These are phyloP conservation scores for Babesia caballi DNA, from an alignment of 169 alveolate species.

Conservation along the genomic window DNA sequence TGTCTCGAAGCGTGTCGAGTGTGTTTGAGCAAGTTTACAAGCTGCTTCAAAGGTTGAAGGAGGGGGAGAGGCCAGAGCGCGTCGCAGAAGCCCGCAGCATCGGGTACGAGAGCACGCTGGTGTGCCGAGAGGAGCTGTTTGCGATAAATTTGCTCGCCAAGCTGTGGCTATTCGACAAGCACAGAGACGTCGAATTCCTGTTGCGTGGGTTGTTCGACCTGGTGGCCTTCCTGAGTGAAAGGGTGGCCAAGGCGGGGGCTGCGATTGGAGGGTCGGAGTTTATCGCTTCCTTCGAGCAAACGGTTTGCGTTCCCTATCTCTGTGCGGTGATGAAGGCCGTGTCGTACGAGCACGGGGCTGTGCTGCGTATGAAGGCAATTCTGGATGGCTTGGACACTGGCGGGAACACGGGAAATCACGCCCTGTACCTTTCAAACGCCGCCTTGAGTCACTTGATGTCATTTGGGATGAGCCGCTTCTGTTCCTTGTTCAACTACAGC, in stretches of 20 bases:
- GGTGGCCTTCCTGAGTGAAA: neutral
- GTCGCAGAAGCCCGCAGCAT: neutral
- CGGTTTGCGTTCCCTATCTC: slow-evolving; percentile 5
- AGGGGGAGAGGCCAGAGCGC: neutral
- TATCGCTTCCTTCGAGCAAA: neutral
- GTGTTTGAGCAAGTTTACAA: slow-evolving; percentile 8
- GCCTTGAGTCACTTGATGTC: neutral
- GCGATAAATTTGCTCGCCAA: neutral
- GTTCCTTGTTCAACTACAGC: slow-evolving; percentile 4
- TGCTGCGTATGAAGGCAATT: slow-evolving; percentile 9
- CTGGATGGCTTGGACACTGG: neutral
- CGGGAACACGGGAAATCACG: neutral
- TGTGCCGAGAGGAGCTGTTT: slow-evolving; percentile 1
- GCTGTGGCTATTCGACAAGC: neutral
- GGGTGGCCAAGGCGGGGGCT: neutral
- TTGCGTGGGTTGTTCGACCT: slow-evolving; percentile 3
- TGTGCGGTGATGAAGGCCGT: neutral
- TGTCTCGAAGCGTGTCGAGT: neutral
- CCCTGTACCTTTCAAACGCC: neutral
- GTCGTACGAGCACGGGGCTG: neutral
- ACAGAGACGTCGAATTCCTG: neutral
- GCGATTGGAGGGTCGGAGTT: neutral
- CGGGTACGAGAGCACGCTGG: neutral
- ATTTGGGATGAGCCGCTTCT: slow-evolving; percentile 5
- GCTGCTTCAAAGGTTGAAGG: neutral